phyloP scores from a whole-genome alignment of 345 rosid species.

The Gossypioides kirkii region DNA sequence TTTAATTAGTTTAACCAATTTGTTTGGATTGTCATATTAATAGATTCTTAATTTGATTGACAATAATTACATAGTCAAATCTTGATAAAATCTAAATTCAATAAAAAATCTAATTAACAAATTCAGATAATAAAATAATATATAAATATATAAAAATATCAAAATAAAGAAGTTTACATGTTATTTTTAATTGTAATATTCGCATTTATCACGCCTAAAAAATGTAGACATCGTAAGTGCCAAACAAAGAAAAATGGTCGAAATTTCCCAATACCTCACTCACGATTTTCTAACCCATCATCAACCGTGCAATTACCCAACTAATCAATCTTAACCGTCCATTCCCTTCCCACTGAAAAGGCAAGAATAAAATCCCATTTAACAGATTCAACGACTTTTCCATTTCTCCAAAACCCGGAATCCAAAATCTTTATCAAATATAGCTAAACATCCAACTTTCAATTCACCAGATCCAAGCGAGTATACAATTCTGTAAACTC shows the following conservation, averaged over 20 bases:
- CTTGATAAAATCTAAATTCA: no score
- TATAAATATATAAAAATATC: no score
- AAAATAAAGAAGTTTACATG: no score
- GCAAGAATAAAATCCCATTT: background rate
- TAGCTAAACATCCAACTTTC: slow-evolving; percentile 4
- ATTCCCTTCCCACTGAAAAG: background rate
- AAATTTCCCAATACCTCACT: background rate
- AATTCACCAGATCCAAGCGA: background rate
- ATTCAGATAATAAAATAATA: no score
- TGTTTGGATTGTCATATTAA: no score
- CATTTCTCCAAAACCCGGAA: slow-evolving; percentile 12
- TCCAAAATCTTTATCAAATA: slow-evolving; percentile 29
- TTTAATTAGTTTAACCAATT: no score
- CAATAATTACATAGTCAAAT: no score
- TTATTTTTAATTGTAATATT: no score
- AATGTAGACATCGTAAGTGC: background rate
- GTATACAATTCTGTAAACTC: background rate
- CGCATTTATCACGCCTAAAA: background rate
- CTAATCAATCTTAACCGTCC: background rate
- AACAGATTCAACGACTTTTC: background rate
- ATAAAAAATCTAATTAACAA: no score
- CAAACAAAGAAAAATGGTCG: background rate
- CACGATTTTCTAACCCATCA: background rate
- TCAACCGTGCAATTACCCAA: slow-evolving; percentile 3
- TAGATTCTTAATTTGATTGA: no score